Base-by-base conservation (phyloP, 2,329 filamentous ascomycete species). In the Arthrobotrys conoides region DNA sequence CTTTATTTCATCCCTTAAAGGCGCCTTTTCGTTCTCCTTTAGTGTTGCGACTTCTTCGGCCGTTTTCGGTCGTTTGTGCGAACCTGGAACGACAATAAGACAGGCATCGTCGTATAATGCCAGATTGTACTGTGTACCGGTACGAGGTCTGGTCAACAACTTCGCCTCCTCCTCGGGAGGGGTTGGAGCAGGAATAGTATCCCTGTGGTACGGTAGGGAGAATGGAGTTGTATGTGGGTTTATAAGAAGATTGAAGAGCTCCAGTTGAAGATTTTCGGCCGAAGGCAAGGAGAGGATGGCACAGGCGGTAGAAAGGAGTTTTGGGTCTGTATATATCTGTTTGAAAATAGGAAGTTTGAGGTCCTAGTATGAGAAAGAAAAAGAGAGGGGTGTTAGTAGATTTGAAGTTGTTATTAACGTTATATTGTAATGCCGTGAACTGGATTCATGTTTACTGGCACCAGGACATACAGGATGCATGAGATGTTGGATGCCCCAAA, bases 401-500 rank as follows among this genome's bases (percentile, higher is more conserved):
- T 3, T 48, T n/a, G 30, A 49, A 61, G 20, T 36, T 55, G 44
- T 38, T 27, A 38, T n/a, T 61, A 48, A 38, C 12, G 36, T 9
- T 14, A 38, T 38, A 38, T 5, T 6, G 27, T 30, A 30, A 30
- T 6, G 27, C 27, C 27, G 27, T 30, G 3, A 6, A 30, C 27
- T 36, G 33, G 8, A 36, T 6, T 36, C 33, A 36, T 36, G 33
- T 5, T 36, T 10, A 1, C 8, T 36, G 33, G 33, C 6, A 30
- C 3, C 6, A 36, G 4, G 33, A 69, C 75, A 65, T 16, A 78
- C 75, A 33, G 75, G 75, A 65, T 80, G 80, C 77, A 80, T 71
- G 44, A 80, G 71, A 67, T 80, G 80, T 65, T 80, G 77, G 64
- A 80, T 75, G 9, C 80, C 80, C 80, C 80, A 80, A 41, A 80